Evolutionary conservation across 371 early-diverging fungal species (phyloP).

Genomic region (Ordospora pajunii): DNA sequence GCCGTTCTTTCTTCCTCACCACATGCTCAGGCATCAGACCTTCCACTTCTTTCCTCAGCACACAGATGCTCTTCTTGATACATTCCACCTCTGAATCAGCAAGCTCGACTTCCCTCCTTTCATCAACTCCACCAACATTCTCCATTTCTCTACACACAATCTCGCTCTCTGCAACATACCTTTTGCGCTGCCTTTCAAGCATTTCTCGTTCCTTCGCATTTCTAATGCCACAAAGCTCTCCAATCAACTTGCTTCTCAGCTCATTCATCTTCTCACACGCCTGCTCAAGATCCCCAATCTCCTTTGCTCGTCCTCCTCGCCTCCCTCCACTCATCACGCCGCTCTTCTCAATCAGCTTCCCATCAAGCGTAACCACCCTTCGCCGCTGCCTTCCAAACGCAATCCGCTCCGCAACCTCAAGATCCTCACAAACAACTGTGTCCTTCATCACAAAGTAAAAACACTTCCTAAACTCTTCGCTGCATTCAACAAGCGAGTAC

Average conservation of each 20-base stretch:
- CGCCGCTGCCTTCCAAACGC: conserved; percentile 72
- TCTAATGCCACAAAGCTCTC: neutral
- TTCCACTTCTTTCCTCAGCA: neutral
- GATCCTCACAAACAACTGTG: conserved; percentile 76
- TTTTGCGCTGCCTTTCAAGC: neutral
- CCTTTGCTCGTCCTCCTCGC: conserved; percentile 15
- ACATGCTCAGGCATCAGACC: neutral
- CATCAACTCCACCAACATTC: neutral
- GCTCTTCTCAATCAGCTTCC: conserved; percentile 81
- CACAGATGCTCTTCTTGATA: neutral
- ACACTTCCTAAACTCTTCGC: conserved; percentile 68
- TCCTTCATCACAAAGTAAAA: conserved; percentile 80
- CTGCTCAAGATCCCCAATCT: conserved; percentile 28
- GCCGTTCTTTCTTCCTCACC: neutral
- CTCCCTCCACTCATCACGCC: conserved; percentile 91
- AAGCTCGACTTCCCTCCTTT: neutral
- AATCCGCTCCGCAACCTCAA: conserved; percentile 79
- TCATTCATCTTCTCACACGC: conserved; percentile 17
- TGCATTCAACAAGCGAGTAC: conserved; percentile 75
- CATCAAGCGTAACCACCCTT: conserved; percentile 88
- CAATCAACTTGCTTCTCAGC: neutral
- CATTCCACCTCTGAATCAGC: neutral
- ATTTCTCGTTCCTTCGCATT: neutral
- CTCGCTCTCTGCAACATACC: neutral
- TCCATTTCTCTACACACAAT: neutral